Evolutionary conservation across 176 grass and related monocot species (phyloP).

Genomic region (Paspalum notatum): DNA sequence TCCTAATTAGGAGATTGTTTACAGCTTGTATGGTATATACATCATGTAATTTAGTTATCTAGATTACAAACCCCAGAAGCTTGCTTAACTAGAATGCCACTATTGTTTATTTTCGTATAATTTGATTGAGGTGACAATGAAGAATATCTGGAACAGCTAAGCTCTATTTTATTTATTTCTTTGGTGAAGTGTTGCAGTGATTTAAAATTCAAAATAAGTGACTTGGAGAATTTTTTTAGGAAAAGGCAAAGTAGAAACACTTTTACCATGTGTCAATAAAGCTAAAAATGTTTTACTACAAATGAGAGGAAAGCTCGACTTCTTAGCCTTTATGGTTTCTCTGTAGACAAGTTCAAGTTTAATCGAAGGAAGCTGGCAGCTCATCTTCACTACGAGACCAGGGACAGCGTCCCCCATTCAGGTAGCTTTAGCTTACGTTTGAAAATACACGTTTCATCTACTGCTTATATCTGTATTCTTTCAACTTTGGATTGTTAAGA

Average conservation of each 20-base stretch:
- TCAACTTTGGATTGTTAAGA: neutral
- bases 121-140: neutral
- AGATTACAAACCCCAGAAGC: neutral
- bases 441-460: slow-evolving; percentile 37
- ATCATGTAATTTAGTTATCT: neutral
- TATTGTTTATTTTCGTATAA: slow-evolving; percentile 10
- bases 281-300: neutral
- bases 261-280: neutral
- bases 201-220: slow-evolving; percentile 15
- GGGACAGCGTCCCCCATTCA: slow-evolving; percentile 96
- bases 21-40: neutral
- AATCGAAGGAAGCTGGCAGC: slow-evolving; percentile 94
- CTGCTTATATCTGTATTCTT: slow-evolving; percentile 13
- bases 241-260: neutral
- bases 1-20: neutral
- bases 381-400: slow-evolving; percentile 96
- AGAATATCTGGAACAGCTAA: slow-evolving; percentile 12
- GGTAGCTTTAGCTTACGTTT: slow-evolving; percentile 47
- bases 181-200: neutral
- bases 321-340: slow-evolving; percentile 36
- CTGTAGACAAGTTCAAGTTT: slow-evolving; percentile 75
- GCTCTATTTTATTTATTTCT: neutral
- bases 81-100: neutral
- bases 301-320: neutral
- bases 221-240: neutral